phyloP scores from a whole-genome alignment of 2,329 filamentous ascomycete species.

The Fusarium virguliforme region DNA sequence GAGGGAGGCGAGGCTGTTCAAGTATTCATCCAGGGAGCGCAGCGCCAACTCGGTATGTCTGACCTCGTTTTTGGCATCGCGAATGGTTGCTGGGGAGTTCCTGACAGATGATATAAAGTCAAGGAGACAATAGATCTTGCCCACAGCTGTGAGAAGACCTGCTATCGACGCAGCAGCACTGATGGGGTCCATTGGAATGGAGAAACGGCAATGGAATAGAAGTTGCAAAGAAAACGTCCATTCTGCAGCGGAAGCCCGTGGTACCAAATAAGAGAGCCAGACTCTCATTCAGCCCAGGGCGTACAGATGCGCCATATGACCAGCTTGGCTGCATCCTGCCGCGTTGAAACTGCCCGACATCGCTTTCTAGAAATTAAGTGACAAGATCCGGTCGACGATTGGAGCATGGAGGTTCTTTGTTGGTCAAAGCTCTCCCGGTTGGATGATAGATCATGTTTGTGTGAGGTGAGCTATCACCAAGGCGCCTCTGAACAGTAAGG shows the following conservation, averaged over 20 bases:
- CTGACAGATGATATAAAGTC: not conserved
- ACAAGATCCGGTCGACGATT: not conserved
- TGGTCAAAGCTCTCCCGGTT: not conserved
- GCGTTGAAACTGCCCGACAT: not conserved
- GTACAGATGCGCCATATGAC: not conserved
- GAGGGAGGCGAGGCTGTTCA: slow-evolving; percentile 4
- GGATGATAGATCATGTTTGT: slow-evolving; percentile 12
- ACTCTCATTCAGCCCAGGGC: not conserved
- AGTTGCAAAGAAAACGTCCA: not conserved
- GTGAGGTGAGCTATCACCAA: slow-evolving; percentile 7
- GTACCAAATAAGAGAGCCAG: not conserved
- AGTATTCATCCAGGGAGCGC: not conserved
- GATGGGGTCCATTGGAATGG: not conserved
- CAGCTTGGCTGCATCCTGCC: not conserved
- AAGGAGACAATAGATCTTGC: slow-evolving; percentile 1
- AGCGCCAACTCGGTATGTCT: not conserved
- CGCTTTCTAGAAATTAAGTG: not conserved
- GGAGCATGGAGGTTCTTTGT: not conserved
- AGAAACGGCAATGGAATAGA: not conserved
- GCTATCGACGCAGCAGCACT: not conserved
- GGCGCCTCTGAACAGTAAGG: not conserved
- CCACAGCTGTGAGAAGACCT: not conserved
- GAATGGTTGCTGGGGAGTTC: not conserved
- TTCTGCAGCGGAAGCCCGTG: not conserved
- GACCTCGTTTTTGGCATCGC: not conserved